Evolutionary conservation across 305 asterid species (phyloP).

Genomic region (Fraxinus floribunda): DNA sequence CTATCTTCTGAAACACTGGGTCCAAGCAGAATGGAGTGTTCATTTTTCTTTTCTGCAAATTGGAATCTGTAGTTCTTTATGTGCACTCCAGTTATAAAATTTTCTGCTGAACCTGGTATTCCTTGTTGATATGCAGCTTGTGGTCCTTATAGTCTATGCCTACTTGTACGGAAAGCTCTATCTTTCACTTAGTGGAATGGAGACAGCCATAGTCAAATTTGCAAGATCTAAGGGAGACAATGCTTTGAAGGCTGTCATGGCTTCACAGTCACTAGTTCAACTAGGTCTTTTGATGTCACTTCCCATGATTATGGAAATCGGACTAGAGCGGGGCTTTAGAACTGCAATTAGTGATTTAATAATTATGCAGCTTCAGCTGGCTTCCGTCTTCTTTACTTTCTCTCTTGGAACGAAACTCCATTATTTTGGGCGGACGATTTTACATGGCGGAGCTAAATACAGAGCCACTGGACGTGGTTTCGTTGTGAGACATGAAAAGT

Average conservation of each 20-base stretch:
- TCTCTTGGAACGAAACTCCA: slow-evolving; percentile 30
- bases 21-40: neutral
- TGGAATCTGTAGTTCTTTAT: neutral
- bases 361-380: slow-evolving; percentile 32
- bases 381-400: slow-evolving; percentile 30
- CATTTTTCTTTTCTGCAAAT: neutral
- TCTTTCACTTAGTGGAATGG: slow-evolving; percentile 31
- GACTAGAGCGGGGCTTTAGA: slow-evolving; percentile 25
- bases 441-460: slow-evolving; percentile 35
- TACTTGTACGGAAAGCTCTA: slow-evolving; percentile 30
- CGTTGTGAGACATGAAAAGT: slow-evolving; percentile 32
- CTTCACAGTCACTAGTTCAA: slow-evolving; percentile 23
- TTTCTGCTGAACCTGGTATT: neutral
- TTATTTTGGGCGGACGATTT: slow-evolving; percentile 33
- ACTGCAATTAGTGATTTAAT: slow-evolving; percentile 26
- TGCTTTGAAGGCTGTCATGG: slow-evolving; percentile 25
- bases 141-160: slow-evolving; percentile 27
- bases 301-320: slow-evolving; percentile 28
- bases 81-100: neutral
- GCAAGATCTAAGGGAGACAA: slow-evolving; percentile 21
- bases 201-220: slow-evolving; percentile 13
- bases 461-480: slow-evolving; percentile 40
- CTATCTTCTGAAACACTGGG: neutral
- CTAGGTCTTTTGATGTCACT: slow-evolving; percentile 26
- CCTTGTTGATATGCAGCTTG: slow-evolving; percentile 13